Percentiles rank a stretch among this genome's conserved stretches.
phyloP scores from a whole-genome alignment of 1,139 yeast genomes.

The Yamadazyma kanchanaburiensis region DNA sequence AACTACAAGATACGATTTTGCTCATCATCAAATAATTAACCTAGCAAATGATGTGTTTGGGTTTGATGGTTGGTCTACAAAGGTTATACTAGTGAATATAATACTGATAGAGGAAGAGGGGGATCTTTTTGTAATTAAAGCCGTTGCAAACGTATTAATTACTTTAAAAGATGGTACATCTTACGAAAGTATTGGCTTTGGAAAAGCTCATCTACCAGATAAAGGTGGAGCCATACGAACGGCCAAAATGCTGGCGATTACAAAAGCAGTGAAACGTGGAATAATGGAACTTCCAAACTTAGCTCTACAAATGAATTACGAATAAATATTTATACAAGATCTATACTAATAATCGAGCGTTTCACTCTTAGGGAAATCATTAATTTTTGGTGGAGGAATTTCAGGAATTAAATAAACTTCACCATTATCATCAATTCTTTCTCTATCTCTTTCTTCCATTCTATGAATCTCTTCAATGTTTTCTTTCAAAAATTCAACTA shows the following conservation, averaged over 20 bases:
- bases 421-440: conserved; percentile 86
- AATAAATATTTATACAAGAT: not conserved
- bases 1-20: conserved; percentile 9
- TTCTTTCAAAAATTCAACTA: conserved; percentile 52
- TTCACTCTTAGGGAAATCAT: conserved; percentile 54
- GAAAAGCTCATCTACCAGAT: conserved; percentile 34
- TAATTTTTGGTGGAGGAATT: conserved; percentile 62
- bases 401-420: conserved; percentile 72
- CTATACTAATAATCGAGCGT: conserved; percentile 49
- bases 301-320: not conserved
- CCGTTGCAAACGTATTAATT: conserved; percentile 31
- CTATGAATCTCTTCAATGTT: conserved; percentile 72
- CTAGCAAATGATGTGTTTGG: conserved; percentile 69
- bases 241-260: conserved; percentile 52
- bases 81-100: conserved; percentile 21
- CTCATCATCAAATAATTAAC: conserved; percentile 32
- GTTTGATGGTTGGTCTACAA: conserved; percentile 61
- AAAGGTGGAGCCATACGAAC: conserved; percentile 35
- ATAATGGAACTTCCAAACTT: conserved; percentile 22
- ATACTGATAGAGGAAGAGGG: not conserved
- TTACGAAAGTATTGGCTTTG: conserved; percentile 37
- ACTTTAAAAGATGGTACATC: conserved; percentile 48
- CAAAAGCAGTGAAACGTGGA: conserved; percentile 45
- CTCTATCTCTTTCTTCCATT: conserved; percentile 80
- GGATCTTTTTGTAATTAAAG: conserved; percentile 18